Percentiles rank a stretch among this genome's conserved stretches.
Conservation (phyloP, 2,329 filamentous ascomycete genomes). For the Aspergillus carbonarius region DNA sequence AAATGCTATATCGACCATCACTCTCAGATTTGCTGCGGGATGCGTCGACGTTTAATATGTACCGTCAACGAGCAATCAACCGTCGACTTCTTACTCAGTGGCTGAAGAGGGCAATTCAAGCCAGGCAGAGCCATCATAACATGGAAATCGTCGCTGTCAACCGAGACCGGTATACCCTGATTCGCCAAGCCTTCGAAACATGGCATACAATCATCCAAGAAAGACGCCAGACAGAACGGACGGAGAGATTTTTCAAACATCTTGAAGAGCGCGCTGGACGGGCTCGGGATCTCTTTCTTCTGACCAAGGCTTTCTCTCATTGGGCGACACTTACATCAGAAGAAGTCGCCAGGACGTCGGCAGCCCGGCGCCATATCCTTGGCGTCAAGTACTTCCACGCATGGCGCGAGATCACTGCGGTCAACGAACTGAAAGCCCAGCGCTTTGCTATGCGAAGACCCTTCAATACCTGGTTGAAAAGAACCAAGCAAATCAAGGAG, state of each 20-base stretch:
- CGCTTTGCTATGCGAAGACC: constrained; percentile 56
- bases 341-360: constrained; percentile 64
- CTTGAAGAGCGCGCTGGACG: constrained; percentile 61
- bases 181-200: constrained; percentile 54
- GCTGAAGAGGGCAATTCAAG: constrained; percentile 46
- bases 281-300: constrained; percentile 64
- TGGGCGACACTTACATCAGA: constrained; percentile 68
- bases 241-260: constrained; percentile 54
- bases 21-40: constrained; percentile 53
- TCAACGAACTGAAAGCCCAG: constrained; percentile 57
- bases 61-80: constrained; percentile 39
- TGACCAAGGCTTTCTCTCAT: constrained; percentile 64
- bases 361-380: constrained; percentile 69
- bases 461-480: constrained; percentile 53
- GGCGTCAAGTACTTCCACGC: constrained; percentile 67
- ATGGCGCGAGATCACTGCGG: constrained; percentile 65
- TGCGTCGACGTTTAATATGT: constrained; percentile 50
- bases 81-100: constrained; percentile 47
- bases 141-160: constrained; percentile 48
- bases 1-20: constrained; percentile 50
- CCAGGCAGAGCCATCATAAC: constrained; percentile 35
- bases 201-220: constrained; percentile 46
- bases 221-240: constrained; percentile 47
- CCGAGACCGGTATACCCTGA: constrained; percentile 52
- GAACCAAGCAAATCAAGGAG: constrained; percentile 36